Percentiles rank a stretch among this genome's conserved stretches.
These are phyloP conservation scores for Aspergillus quadrilineatus DNA, from an alignment of 2,329 filamentous ascomycete genomes.

Conservation along the genomic window DNA sequence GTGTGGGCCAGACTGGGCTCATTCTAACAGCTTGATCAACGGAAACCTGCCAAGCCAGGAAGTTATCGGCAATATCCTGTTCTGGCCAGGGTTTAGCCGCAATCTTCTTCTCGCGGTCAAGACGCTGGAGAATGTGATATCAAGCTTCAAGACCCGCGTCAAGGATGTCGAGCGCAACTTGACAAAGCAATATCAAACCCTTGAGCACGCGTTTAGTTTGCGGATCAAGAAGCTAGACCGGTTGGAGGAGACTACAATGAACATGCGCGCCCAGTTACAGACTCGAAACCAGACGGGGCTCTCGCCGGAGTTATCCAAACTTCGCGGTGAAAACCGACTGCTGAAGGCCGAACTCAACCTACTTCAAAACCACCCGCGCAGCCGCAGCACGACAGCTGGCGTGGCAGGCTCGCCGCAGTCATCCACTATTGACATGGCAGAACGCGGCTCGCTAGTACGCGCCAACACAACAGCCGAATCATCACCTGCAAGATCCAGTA, in stretches of 20 bases:
- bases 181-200: conserved; percentile 83
- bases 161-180: conserved; percentile 83
- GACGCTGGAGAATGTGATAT: conserved; percentile 77
- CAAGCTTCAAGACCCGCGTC: conserved; percentile 75
- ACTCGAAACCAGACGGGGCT: conserved; percentile 31
- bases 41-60: conserved; percentile 83
- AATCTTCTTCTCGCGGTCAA: conserved; percentile 86
- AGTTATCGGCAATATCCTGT: conserved; percentile 77
- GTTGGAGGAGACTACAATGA: conserved; percentile 75
- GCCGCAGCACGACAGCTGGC: conserved; percentile 42
- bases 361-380: conserved; percentile 63
- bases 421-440: conserved; percentile 26
- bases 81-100: conserved; percentile 76
- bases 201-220: conserved; percentile 77
- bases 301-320: conserved; percentile 57
- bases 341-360: conserved; percentile 65
- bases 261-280: conserved; percentile 46
- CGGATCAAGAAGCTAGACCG: conserved; percentile 83
- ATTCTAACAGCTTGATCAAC: conserved; percentile 84
- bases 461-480: conserved; percentile 55
- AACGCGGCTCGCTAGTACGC: conserved; percentile 53
- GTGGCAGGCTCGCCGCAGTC: conserved; percentile 35
- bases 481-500: conserved; percentile 27
- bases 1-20: conserved; percentile 88
- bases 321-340: conserved; percentile 60